Percentiles rank a stretch among this genome's conserved stretches.
phyloP scores from a whole-genome alignment of 257 asterid genomes.

The Solanum boliviense region DNA sequence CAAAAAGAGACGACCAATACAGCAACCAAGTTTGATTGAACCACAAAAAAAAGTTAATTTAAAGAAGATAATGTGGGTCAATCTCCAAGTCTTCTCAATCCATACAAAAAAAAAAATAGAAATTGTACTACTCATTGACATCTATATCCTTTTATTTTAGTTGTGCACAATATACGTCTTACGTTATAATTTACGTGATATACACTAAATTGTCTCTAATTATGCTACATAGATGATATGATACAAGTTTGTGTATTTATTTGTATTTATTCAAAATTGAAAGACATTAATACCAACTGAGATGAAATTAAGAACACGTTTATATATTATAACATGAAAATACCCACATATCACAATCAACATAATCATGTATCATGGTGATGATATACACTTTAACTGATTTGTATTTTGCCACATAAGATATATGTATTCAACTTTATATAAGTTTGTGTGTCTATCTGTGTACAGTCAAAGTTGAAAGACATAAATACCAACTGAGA shows the following conservation, averaged over 20 bases:
- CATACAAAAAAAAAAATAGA: neutral
- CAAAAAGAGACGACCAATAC: neutral
- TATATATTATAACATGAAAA: no score
- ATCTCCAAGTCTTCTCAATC: neutral
- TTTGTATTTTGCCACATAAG: neutral
- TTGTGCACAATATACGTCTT: accelerated
- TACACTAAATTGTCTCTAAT: neutral
- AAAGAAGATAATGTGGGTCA: neutral
- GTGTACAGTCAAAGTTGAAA: accelerated
- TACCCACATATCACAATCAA: neutral
- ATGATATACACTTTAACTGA: neutral
- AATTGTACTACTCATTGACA: no score
- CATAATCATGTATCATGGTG: no score
- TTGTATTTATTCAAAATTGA: no score
- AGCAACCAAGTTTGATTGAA: neutral
- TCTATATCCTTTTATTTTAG: neutral
- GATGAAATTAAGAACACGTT: no score
- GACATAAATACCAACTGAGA: accelerated
- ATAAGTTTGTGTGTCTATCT: no score
- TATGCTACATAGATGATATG: neutral
- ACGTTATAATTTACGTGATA: no score
- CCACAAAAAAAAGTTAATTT: neutral
- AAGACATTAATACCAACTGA: neutral
- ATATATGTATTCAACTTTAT: no score
- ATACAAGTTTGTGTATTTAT: no score